These are phyloP conservation scores for Agrocybe pediades DNA, from an alignment of 768 basidiomycete species.

Conservation along the genomic window DNA sequence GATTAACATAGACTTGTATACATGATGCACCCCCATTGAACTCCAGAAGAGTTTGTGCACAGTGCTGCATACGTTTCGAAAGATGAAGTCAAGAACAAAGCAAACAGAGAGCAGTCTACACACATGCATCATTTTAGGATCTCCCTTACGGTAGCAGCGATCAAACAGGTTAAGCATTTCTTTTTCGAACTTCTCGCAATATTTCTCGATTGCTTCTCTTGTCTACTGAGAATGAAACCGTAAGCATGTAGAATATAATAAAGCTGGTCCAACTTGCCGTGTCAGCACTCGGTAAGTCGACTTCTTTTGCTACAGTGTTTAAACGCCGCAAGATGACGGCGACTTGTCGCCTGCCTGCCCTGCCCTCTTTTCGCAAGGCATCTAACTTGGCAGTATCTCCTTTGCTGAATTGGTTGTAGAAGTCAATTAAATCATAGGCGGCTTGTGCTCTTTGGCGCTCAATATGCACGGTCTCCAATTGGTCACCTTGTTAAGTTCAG, in stretches of 20 bases:
- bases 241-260: not conserved
- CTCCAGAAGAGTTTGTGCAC: constrained; percentile 93
- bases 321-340: constrained; percentile 86
- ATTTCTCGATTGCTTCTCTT: constrained; percentile 90
- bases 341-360: constrained; percentile 85
- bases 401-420: constrained; percentile 89
- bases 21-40: constrained; percentile 98
- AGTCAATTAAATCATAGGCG: constrained; percentile 90
- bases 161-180: constrained; percentile 98
- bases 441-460: constrained; percentile 93
- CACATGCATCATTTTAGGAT: constrained; percentile 99
- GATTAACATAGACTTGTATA: constrained; percentile 98
- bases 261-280: constrained; percentile 47
- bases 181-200: constrained; percentile 98
- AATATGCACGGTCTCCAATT: constrained; percentile 91
- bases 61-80: constrained; percentile 64
- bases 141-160: constrained; percentile 92
- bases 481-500: constrained; percentile 65
- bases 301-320: constrained; percentile 88
- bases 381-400: constrained; percentile 79
- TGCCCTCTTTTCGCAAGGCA: constrained; percentile 81
- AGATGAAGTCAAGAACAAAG: not conserved
- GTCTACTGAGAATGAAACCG: constrained; percentile 51
- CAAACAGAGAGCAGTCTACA: constrained; percentile 19
- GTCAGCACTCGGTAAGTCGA: constrained; percentile 83